These are phyloP conservation scores for Fonsecaea nubica DNA, from an alignment of 2,329 filamentous ascomycete species.

Conservation along the genomic window DNA sequence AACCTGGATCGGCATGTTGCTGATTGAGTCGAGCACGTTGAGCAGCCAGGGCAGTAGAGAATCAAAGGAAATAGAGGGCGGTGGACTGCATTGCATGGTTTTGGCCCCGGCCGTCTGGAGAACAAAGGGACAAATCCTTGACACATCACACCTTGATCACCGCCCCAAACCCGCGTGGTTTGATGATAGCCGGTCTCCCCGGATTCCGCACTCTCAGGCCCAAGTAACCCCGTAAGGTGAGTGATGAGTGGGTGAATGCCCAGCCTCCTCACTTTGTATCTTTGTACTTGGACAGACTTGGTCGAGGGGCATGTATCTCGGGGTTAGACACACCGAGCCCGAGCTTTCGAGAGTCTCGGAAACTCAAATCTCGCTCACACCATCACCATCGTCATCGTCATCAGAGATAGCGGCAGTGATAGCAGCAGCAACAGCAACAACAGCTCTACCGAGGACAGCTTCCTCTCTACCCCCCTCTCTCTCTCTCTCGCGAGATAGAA, in stretches of 20 bases:
- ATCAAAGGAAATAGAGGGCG: too few relatives aligned
- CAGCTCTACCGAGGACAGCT: too few relatives aligned
- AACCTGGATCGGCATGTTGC: slow-evolving; percentile 7
- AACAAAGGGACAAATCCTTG: slow-evolving; percentile 8
- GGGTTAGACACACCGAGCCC: slow-evolving; percentile 22
- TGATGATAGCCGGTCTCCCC: not conserved
- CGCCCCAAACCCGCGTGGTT: too few relatives aligned
- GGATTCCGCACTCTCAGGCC: slow-evolving; percentile 16
- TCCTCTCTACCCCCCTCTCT: too few relatives aligned
- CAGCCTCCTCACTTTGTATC: too few relatives aligned
- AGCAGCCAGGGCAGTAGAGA: too few relatives aligned
- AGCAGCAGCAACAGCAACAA: too few relatives aligned
- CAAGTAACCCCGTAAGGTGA: too few relatives aligned
- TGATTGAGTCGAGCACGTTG: slow-evolving; percentile 8
- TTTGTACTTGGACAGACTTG: too few relatives aligned
- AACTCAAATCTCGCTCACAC: slow-evolving; percentile 3
- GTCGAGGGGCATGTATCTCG: slow-evolving; percentile 14
- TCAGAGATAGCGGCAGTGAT: not conserved
- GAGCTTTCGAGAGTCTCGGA: not conserved
- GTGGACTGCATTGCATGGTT: too few relatives aligned
- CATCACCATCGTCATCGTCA: not conserved
- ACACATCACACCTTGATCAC: not conserved
- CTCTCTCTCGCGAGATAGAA: too few relatives aligned
- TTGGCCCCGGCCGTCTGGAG: slow-evolving; percentile 8
- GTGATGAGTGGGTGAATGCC: too few relatives aligned